Conservation (phyloP, 306 rosid species). For the Prunus armeniaca region DNA sequence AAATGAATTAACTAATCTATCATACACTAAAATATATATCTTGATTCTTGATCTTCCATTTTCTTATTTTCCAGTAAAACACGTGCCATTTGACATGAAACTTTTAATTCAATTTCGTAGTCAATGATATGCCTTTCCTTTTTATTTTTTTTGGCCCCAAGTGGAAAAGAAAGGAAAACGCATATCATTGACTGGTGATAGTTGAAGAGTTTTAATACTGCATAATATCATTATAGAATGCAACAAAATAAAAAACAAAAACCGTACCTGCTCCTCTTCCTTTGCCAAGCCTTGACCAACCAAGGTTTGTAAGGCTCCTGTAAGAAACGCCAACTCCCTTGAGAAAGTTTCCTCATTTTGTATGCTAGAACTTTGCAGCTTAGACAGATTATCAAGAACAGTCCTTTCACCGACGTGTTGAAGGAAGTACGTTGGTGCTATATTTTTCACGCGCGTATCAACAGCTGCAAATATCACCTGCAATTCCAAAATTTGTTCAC, state of each 20-base stretch:
- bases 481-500: slow-evolving; percentile 4
- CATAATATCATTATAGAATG: slow-evolving; percentile 3
- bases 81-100: background rate
- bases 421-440: slow-evolving; percentile 62
- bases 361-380: slow-evolving; percentile 48
- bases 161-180: background rate
- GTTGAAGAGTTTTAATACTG: background rate
- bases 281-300: slow-evolving; percentile 81
- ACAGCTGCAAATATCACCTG: slow-evolving; percentile 88
- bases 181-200: background rate
- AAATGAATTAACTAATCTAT: too few relatives aligned
- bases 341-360: slow-evolving; percentile 53
- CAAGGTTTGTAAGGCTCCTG: slow-evolving; percentile 62
- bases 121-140: background rate
- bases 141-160: too few relatives aligned
- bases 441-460: slow-evolving; percentile 74
- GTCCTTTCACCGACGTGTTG: slow-evolving; percentile 70
- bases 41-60: background rate
- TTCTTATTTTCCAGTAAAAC: background rate
- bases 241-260: background rate
- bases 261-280: slow-evolving; percentile 86
- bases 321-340: slow-evolving; percentile 66
- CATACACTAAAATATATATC: background rate
- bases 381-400: slow-evolving; percentile 59
- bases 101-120: background rate